Conservation (phyloP, 345 rosid genomes). For the Populus alba region DNA sequence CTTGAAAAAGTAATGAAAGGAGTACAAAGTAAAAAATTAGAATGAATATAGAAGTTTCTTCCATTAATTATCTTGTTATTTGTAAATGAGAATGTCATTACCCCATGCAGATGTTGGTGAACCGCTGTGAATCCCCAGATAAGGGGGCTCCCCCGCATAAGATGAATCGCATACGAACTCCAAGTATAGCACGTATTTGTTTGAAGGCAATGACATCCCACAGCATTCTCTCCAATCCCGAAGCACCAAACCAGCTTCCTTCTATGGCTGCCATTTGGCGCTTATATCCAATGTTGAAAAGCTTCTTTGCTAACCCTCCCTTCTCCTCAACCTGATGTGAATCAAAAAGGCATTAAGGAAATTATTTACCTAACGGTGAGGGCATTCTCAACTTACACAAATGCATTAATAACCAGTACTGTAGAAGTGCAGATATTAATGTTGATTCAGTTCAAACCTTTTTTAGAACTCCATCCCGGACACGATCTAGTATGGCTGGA, state of each 20-base stretch:
- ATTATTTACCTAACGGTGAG: not conserved
- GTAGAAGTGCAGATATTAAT: constrained; percentile 1
- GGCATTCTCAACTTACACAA: not conserved
- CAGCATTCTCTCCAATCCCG: constrained; percentile 69
- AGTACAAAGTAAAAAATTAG: too few relatives aligned
- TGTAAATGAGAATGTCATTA: constrained; percentile 28
- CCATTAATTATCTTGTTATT: not conserved
- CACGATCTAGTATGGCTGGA: constrained; percentile 86
- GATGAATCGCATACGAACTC: constrained; percentile 70
- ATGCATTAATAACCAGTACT: not conserved
- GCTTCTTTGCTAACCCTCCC: constrained; percentile 66
- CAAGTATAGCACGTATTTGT: constrained; percentile 61
- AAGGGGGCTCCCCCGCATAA: constrained; percentile 94
- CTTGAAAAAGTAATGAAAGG: too few relatives aligned
- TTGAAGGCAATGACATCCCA: constrained; percentile 74
- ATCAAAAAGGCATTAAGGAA: not conserved
- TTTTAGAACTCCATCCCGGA: constrained; percentile 77
- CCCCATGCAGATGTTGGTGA: constrained; percentile 93
- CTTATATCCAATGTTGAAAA: constrained; percentile 64
- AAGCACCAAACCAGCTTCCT: constrained; percentile 95
- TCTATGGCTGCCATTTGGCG: constrained; percentile 67
- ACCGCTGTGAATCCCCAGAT: constrained; percentile 75
- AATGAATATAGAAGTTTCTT: not conserved
- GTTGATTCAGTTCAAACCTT: constrained; percentile 38
- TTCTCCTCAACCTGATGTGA: constrained; percentile 65